Evolutionary conservation across 1,139 yeast species (phyloP).

Genomic region (Wickerhamomyces sp.): DNA sequence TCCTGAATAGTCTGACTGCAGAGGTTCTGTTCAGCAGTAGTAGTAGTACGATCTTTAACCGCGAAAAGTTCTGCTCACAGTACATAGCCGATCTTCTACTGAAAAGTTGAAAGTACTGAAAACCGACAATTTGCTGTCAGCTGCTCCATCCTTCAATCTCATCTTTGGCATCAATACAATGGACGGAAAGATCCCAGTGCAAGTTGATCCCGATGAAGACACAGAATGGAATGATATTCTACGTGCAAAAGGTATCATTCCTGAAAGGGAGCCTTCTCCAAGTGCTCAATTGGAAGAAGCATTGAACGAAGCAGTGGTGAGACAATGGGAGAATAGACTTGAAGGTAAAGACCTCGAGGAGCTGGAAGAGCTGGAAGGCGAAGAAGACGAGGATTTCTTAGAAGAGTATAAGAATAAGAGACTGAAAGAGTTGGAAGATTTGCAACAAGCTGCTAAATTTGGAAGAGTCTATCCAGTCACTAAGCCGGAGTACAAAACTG

Average conservation of each 20-base stretch:
- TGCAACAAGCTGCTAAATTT: conserved; percentile 58
- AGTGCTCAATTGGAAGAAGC: conserved; percentile 84
- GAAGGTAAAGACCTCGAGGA: conserved; percentile 76
- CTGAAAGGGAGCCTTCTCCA: conserved; percentile 88
- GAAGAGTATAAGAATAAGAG: conserved; percentile 72
- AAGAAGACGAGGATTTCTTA: conserved; percentile 76
- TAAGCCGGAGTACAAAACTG: conserved; percentile 82
- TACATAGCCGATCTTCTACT: no score
- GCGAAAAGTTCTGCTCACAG: no score
- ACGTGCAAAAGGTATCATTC: conserved; percentile 84
- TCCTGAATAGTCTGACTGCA: no score
- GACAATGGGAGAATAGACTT: conserved; percentile 51
- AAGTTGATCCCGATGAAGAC: conserved; percentile 92
- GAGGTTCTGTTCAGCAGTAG: no score
- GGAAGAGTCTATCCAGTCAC: conserved; percentile 75
- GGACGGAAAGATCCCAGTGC: conserved; percentile 39
- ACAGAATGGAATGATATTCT: conserved; percentile 98
- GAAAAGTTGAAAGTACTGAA: no score
- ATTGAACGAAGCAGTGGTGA: conserved; percentile 71
- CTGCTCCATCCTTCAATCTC: no score
- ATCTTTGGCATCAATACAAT: neutral
- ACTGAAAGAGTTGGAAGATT: conserved; percentile 60
- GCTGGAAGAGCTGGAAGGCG: conserved; percentile 71
- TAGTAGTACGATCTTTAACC: no score
- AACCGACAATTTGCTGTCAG: no score